phyloP scores from a whole-genome alignment of 768 basidiomycete genomes.

The Collybiopsis luxurians region DNA sequence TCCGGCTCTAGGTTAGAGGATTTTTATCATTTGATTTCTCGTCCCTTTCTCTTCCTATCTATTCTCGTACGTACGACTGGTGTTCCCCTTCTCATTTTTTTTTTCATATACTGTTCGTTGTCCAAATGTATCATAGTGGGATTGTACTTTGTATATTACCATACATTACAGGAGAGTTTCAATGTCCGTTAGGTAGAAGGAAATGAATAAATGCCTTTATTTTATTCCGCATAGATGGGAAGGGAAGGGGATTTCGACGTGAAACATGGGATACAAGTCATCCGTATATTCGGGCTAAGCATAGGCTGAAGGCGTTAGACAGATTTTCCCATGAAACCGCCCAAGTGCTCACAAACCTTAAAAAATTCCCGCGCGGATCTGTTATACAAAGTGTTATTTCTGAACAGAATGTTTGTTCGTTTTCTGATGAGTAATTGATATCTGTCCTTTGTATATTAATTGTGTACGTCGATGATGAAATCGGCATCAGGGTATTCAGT shows the following conservation, averaged over 20 bases:
- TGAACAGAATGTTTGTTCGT: not conserved
- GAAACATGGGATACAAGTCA: conserved; percentile 1
- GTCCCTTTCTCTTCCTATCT: too few species aligned
- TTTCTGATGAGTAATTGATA: not conserved
- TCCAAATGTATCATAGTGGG: not conserved
- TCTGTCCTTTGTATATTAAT: not conserved
- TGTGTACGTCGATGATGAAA: not conserved
- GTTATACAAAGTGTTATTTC: too few species aligned
- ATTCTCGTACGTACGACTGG: too few species aligned
- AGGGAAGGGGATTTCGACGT: not conserved
- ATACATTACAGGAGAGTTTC: too few species aligned
- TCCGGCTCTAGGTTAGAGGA: too few species aligned
- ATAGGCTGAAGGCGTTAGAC: not conserved
- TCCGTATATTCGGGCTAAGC: not conserved
- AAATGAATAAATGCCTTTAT: not conserved
- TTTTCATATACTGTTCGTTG: too few species aligned
- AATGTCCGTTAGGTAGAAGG: not conserved
- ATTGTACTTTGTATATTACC: not conserved
- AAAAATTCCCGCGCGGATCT: too few species aligned
- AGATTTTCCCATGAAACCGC: not conserved
- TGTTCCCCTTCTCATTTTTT: too few species aligned
- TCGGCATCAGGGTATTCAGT: not conserved
- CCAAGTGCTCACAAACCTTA: conserved; percentile 1
- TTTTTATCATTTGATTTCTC: too few species aligned
- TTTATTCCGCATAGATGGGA: not conserved